Evolutionary conservation across 164 flowering plant species (phyloP), one percentile per base, ranked within the genome.

Genomic region (Piper longum): DNA sequence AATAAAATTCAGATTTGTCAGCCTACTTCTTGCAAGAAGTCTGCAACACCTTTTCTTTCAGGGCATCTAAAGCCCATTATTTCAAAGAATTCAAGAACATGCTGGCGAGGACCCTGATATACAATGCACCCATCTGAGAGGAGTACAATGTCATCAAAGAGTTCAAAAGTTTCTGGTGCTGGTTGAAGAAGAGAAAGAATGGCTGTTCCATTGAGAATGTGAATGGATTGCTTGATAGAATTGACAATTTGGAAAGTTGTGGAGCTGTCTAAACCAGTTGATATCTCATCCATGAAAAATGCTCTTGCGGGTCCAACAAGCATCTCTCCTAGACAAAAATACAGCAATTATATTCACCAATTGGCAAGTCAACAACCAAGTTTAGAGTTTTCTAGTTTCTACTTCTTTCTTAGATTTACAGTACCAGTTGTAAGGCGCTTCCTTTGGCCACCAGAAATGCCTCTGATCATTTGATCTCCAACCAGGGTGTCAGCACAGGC

Each of bases 81-180:
- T 44, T 76, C 66, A 68, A 92, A 89, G 79, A 92, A 92, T 19
- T 80, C 82, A 71, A 81, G 80, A 65, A 75, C 91, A 71, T 75
- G 16, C 54, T 78, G 79, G 48, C 96, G 82, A 13, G 98, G 91
- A 16, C 98, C 98, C 68, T 92, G 97, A 67, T 89, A 92, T 14
- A 89, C 84, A 70, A 92, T 86, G 56, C 88, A 86, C 55, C 98
- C 95, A 74, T 92, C 97, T 60, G 78, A 81, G 67, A 92, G 69
- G 64, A 92, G 88, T 56, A 92, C 82, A 41, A 92, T 71, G 67
- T 80, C 85, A 60, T 82, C 85, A 56, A 82, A 82, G 67, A 82
- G 75, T 40, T 78, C 71, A 57, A 70, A 82, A 3, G 83, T 78
- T 51, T 82, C 85, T 1, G 85, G 85, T 43, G 83, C 76, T 14